These are phyloP conservation scores for Apodospora peruviana DNA, from an alignment of 495 filamentous ascomycete genomes.

Conservation along the genomic window DNA sequence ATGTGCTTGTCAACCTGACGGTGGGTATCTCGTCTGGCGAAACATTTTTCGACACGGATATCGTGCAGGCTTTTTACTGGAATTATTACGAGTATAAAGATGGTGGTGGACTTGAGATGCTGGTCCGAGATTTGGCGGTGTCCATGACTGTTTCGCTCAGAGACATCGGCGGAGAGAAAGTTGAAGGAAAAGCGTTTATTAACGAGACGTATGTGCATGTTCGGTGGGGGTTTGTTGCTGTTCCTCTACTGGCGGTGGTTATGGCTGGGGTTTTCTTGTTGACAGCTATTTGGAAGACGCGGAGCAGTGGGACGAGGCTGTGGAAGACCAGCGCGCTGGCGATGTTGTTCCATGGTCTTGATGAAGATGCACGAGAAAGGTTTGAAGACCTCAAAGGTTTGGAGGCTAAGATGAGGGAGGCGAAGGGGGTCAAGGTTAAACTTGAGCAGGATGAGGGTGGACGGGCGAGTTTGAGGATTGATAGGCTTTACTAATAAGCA, in stretches of 20 bases:
- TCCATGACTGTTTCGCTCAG: constrained; percentile 2
- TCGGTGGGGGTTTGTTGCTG: constrained; percentile 7
- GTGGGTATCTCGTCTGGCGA: constrained; percentile 19
- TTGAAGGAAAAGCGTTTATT: constrained; percentile 4
- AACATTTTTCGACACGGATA: constrained; percentile 23
- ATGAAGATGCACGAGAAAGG: constrained; percentile 8
- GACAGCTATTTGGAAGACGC: constrained; percentile 1
- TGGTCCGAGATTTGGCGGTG: constrained; percentile 11
- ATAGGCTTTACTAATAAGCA: constrained; percentile 3
- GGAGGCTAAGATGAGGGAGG: constrained; percentile 15
- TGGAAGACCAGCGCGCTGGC: constrained; percentile 24
- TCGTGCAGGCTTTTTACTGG: constrained; percentile 26
- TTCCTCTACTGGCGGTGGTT: constrained; percentile 1
- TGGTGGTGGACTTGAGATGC: constrained; percentile 16
- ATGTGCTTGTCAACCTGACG: constrained; percentile 21
- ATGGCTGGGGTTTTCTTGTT: constrained; percentile 11
- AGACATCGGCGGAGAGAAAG: neutral
- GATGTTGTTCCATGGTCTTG: constrained; percentile 20
- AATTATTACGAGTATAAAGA: constrained; percentile 22
- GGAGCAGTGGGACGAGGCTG: constrained; percentile 5
- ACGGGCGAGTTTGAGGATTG: constrained; percentile 5
- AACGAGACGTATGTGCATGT: constrained; percentile 6
- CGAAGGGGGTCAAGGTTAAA: constrained; percentile 12
- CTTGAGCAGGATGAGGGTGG: constrained; percentile 3
- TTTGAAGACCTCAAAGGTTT: constrained; percentile 13